Conservation (phyloP, 192 early-diverging fungal species). For the Entomortierella parvispora region DNA sequence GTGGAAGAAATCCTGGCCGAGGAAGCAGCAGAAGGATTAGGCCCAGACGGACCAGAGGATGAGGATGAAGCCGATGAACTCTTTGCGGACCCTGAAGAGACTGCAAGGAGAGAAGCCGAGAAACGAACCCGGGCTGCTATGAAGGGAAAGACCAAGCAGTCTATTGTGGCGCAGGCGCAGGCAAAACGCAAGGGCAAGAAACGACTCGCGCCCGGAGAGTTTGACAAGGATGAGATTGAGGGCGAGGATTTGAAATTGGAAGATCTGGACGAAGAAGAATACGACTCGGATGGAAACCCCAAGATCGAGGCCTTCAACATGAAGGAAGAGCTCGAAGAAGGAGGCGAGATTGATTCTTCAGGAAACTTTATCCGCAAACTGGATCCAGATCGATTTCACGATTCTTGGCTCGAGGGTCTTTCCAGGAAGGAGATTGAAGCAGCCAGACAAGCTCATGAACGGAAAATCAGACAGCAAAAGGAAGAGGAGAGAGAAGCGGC, state of each 20-base stretch:
- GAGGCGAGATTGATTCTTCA: conserved; percentile 69
- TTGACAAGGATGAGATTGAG: conserved; percentile 55
- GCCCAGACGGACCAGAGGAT: conserved; percentile 4
- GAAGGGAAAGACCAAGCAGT: conserved; percentile 27
- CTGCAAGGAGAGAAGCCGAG: not conserved
- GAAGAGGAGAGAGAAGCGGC: conserved; percentile 60
- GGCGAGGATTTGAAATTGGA: conserved; percentile 64
- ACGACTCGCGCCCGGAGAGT: not conserved
- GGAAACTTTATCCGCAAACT: conserved; percentile 80
- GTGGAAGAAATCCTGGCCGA: conserved; percentile 42
- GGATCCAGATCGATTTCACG: conserved; percentile 76
- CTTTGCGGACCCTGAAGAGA: conserved; percentile 60
- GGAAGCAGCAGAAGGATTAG: conserved; percentile 36
- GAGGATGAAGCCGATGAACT: conserved; percentile 65
- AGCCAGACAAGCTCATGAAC: conserved; percentile 64
- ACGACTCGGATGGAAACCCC: conserved; percentile 69
- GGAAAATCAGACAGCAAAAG: conserved; percentile 48
- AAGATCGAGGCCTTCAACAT: conserved; percentile 81
- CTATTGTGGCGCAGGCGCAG: conserved; percentile 18
- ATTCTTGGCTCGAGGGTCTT: conserved; percentile 75
- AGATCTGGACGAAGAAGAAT: conserved; percentile 57
- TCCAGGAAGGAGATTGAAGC: conserved; percentile 64
- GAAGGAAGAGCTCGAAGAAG: conserved; percentile 78
- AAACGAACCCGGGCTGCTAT: conserved; percentile 1
- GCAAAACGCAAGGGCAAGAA: conserved; percentile 5